Evolutionary conservation across 2,329 filamentous ascomycete species (phyloP), one percentile per base, ranked within the genome.

Genomic region (Pseudocercospora ulei): DNA sequence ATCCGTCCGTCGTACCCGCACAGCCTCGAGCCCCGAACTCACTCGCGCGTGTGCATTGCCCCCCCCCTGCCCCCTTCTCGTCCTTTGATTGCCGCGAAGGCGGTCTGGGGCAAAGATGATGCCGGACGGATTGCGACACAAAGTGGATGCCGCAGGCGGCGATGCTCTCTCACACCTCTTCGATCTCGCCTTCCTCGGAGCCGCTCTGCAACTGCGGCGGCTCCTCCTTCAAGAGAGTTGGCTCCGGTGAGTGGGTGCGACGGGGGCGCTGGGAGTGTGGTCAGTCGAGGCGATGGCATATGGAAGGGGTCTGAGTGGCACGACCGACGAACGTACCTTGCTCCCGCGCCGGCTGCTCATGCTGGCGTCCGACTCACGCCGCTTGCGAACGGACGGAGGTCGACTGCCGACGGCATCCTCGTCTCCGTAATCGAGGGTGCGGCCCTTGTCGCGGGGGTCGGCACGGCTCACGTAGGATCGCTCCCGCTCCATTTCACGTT

Each of bases 111-210:
- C n/a, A n/a, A n/a, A n/a, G n/a, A n/a, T n/a, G n/a, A n/a, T n/a
- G n/a, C n/a, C n/a, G n/a, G n/a, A n/a, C n/a, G n/a, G n/a, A n/a
- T n/a, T n/a, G n/a, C n/a, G n/a, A n/a, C n/a, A n/a, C n/a, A n/a
- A n/a, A n/a, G n/a, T n/a, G n/a, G n/a, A n/a, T n/a, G n/a, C n/a
- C n/a, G n/a, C n/a, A n/a, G n/a, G n/a, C n/a, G n/a, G n/a, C n/a
- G n/a, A n/a, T n/a, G n/a, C 33, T 29, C 38, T 35, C 25, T 48
- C 65, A 68, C 43, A 67, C 62, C 68, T 96, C 87, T 63, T 94
- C 90, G 54, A 98, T 96, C 67, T 98, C 90, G 36, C 90, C 90
- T 64, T 98, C 90, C 65, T 98, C 90, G 57, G 87, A 95, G 37
- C 90, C 90, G 43, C 82, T 88, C 55, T 82, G 79, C 39, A 86